Evolutionary conservation across 2,329 filamentous ascomycete genomes (phyloP).

Genomic region (Curvularia verruculosa): DNA sequence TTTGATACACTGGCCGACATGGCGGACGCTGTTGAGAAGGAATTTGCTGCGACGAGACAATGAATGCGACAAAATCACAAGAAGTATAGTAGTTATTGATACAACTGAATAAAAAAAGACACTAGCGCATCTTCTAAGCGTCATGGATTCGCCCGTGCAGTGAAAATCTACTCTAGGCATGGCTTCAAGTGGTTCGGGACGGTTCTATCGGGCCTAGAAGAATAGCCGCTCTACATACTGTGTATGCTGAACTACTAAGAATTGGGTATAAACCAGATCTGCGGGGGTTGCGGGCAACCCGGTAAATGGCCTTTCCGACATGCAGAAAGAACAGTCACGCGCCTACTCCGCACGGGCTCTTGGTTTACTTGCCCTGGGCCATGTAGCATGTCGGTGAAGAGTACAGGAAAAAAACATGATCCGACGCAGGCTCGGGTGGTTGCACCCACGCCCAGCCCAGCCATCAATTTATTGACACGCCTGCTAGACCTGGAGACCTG

Average conservation of each 20-base stretch:
- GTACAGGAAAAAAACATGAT: not conserved
- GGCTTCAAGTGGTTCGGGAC: not conserved
- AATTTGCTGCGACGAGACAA: slow-evolving; percentile 20
- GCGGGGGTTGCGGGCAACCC: not conserved
- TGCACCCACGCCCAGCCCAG: not conserved
- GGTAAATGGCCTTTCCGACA: not conserved
- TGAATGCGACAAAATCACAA: not conserved
- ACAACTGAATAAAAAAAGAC: not conserved
- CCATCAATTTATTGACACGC: not conserved
- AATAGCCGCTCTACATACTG: not conserved
- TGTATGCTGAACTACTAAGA: not conserved
- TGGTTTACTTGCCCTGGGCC: not conserved
- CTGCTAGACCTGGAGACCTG: not conserved
- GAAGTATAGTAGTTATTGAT: not conserved
- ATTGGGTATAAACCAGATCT: not conserved
- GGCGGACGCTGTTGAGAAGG: slow-evolving; percentile 61
- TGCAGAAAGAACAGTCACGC: not conserved
- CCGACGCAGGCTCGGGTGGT: not conserved
- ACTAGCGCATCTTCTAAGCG: not conserved
- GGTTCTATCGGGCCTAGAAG: slow-evolving; percentile 3
- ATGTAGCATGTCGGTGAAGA: not conserved
- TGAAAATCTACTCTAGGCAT: not conserved
- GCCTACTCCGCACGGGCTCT: not conserved
- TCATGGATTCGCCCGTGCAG: not conserved
- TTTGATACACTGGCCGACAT: slow-evolving; percentile 66